Base-by-base conservation (phyloP, 441 rosid genomes). In the Populus trichocarpa region DNA sequence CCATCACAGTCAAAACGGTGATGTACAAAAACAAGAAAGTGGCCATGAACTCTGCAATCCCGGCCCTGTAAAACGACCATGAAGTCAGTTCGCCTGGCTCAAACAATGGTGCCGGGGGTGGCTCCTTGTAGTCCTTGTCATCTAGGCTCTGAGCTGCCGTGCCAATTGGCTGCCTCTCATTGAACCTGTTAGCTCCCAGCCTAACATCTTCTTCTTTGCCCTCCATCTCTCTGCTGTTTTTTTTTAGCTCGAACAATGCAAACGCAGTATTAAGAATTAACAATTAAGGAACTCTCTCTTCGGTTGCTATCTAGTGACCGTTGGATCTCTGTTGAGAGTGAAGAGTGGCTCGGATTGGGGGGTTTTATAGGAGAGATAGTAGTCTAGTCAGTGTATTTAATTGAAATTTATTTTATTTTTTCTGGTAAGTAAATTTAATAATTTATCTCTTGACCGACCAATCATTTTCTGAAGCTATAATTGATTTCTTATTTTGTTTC, bases 181-280 rank as follows among this genome's bases (percentile, higher is more conserved):
- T 61, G 84, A 77, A 91, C 89, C 87, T 91, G 91, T 90, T 94
- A 65, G 97, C 94, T 86, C 97, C 97, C 46, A 91, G 64, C 69
- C 94, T 89, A 38, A 94, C 98, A 72, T 95, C 98, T 78, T 95
- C 98, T 76, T 93, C 97, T 75, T 91, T 95, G 65, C 87, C 91
- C 79, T 94, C 97, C 98, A 93, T 93, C 40, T 64, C 28, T 53
- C n/a, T 16, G n/a, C n/a, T 50, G n/a, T 50, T 16, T 50, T 50
- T 50, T 50, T 11, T 2, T 18, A 14, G n/a, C n/a, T 50, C n/a
- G 16, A 18, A 50, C n/a, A 5, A 50, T 50, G 59, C 59, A 50
- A 18, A 50, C n/a, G n/a, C n/a, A 6, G n/a, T 46, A 4, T 46
- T 4, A 46, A 46, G 18, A 14, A 46, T 14, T 50, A 50, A 5